Evolutionary conservation across 331 rosid genomes (phyloP).

Genomic region (Malus hybrid): DNA sequence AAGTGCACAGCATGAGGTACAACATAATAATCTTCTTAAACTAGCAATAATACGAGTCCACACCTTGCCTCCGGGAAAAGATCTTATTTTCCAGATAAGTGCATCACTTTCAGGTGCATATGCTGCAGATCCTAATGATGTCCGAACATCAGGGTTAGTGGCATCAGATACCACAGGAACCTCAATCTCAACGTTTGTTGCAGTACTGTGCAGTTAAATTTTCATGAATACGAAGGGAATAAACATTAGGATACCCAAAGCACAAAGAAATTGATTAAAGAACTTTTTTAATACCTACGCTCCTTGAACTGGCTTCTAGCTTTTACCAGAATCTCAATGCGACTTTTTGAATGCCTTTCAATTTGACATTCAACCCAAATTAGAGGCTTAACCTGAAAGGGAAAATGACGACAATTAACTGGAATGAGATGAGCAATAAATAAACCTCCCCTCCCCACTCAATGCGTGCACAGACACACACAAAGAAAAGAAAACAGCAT

Average conservation of each 20-base stretch:
- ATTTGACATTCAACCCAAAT: slow-evolving; percentile 97
- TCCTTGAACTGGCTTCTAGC: slow-evolving; percentile 98
- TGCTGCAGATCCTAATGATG: slow-evolving; percentile 95
- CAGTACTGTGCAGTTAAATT: slow-evolving; percentile 57
- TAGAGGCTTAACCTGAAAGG: slow-evolving; percentile 78
- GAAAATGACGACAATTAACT: neutral
- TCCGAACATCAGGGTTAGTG: slow-evolving; percentile 80
- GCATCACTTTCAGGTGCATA: slow-evolving; percentile 97
- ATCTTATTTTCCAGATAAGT: slow-evolving; percentile 83
- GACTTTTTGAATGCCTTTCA: slow-evolving; percentile 93
- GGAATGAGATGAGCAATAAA: neutral
- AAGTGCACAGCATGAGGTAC: neutral
- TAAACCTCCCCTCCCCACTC: neutral
- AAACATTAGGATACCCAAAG: slow-evolving; percentile 2
- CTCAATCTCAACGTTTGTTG: slow-evolving; percentile 90
- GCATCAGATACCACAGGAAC: slow-evolving; percentile 89
- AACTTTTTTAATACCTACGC: slow-evolving; percentile 59
- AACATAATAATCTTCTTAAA: neutral
- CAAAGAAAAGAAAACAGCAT: neutral
- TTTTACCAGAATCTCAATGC: slow-evolving; percentile 86
- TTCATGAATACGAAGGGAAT: slow-evolving; percentile 24
- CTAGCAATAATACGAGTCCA: neutral
- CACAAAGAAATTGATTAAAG: slow-evolving; percentile 12
- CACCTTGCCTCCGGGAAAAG: slow-evolving; percentile 99
- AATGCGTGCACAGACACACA: neutral